These are phyloP conservation scores for Pseudogymnoascus sp. DNA, from an alignment of 2,329 filamentous ascomycete genomes.

Conservation along the genomic window DNA sequence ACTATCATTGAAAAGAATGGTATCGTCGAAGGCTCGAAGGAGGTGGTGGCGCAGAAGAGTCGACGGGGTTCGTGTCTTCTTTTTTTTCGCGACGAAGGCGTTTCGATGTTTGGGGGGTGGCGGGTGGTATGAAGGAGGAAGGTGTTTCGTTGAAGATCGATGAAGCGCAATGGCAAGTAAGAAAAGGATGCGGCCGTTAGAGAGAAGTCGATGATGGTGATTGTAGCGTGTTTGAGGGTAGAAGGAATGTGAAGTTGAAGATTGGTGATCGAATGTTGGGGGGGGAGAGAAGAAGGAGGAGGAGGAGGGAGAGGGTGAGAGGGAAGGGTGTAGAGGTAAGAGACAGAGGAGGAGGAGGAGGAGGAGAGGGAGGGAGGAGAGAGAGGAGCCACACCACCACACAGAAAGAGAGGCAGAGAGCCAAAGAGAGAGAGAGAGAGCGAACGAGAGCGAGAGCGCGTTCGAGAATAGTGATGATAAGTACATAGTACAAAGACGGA, in stretches of 20 bases:
- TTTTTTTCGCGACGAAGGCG: constrained; percentile 1
- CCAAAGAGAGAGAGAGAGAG: background rate
- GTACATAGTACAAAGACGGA: background rate
- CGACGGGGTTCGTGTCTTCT: background rate
- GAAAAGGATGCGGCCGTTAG: constrained; percentile 9
- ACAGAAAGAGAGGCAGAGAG: background rate
- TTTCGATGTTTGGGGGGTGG: constrained; percentile 1
- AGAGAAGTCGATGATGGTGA: constrained; percentile 12
- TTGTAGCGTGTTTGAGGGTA: background rate
- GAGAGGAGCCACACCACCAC: background rate
- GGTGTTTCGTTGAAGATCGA: background rate
- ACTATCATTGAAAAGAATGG: constrained; percentile 1
- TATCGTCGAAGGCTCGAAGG: constrained; percentile 3
- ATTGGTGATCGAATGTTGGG: constrained; percentile 1
- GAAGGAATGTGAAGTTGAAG: background rate
- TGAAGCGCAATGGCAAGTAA: constrained; percentile 9
- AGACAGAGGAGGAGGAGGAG: background rate
- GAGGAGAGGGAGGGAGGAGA: background rate
- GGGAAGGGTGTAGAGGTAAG: background rate
- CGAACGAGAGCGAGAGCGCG: background rate
- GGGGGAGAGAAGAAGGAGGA: background rate
- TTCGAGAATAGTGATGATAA: background rate
- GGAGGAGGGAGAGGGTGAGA: constrained; percentile 1
- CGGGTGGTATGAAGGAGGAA: background rate
- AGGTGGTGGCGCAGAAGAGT: background rate